Evolutionary conservation across 306 rosid species (phyloP).

Genomic region (Lathyrus tuberosus): DNA sequence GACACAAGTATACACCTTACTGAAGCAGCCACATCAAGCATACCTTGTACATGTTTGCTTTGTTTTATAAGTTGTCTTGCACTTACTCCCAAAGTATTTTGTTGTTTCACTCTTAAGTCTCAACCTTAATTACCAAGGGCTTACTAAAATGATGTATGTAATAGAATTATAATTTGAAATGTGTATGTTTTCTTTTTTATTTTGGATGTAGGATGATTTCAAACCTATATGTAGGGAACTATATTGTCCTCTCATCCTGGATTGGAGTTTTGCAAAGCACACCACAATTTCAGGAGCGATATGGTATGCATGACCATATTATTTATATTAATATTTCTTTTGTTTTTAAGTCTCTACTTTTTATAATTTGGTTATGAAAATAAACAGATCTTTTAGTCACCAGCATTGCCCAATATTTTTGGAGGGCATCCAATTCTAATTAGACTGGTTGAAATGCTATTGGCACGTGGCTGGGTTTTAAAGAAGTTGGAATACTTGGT

Average conservation of each 20-base stretch:
- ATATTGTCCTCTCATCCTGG: conserved; percentile 72
- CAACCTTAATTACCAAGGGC: conserved; percentile 22
- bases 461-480: conserved; percentile 15
- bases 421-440: no score
- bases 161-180: conserved; percentile 10
- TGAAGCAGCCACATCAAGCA: conserved; percentile 50
- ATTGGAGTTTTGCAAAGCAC: conserved; percentile 70
- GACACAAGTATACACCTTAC: no score
- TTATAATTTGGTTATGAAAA: background rate
- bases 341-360: no score
- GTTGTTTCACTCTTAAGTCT: conserved; percentile 33
- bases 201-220: conserved; percentile 65
- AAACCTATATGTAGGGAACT: conserved; percentile 67
- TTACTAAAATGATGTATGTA: background rate
- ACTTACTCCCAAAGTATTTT: conserved; percentile 21
- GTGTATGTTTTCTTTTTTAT: conserved; percentile 10
- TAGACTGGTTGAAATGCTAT: conserved; percentile 18
- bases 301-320: conserved; percentile 49
- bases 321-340: conserved; percentile 7
- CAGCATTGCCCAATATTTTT: conserved; percentile 15
- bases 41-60: conserved; percentile 68
- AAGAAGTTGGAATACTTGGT: no score
- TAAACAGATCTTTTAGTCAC: conserved; percentile 22
- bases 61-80: conserved; percentile 28
- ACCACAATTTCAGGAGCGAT: conserved; percentile 82